These are phyloP conservation scores for Knoxia roxburghii DNA, from an alignment of 257 asterid species.

Conservation along the genomic window DNA sequence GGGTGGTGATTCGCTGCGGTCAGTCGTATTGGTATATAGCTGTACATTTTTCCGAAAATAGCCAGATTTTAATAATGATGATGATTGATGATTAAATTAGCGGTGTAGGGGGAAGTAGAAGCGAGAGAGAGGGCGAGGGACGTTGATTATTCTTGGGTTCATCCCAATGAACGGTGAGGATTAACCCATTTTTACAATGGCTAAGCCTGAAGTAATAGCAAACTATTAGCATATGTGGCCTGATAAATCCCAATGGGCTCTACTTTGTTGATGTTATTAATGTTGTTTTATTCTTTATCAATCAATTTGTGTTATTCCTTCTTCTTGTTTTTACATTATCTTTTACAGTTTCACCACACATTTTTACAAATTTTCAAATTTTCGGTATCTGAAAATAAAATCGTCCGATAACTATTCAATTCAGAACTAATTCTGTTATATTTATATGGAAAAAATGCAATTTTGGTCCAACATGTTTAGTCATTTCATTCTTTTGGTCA, in stretches of 20 bases:
- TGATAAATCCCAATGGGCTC: neutral
- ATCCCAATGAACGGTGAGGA: slow-evolving; percentile 21
- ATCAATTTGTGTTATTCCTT: too few species aligned
- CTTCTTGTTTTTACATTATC: too few species aligned
- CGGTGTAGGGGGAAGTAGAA: slow-evolving; percentile 14
- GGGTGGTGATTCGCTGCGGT: slow-evolving; percentile 25
- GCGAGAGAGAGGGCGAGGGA: neutral
- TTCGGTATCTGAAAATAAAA: too few species aligned
- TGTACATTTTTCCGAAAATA: slow-evolving; percentile 18
- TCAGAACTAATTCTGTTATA: too few species aligned
- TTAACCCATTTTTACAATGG: slow-evolving; percentile 10
- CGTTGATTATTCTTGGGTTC: neutral
- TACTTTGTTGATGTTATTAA: neutral
- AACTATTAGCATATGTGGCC: neutral
- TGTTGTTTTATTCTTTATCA: neutral
- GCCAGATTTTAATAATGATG: slow-evolving; percentile 22
- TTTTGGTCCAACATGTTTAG: too few species aligned
- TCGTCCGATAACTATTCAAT: too few species aligned
- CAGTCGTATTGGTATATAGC: slow-evolving; percentile 32
- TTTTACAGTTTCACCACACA: too few species aligned
- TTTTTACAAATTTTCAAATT: too few species aligned
- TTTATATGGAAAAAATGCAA: too few species aligned
- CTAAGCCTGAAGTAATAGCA: slow-evolving; percentile 1
- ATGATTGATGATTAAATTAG: slow-evolving; percentile 10
- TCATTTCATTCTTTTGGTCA: too few species aligned